Evolutionary conservation across 805 yeast species (phyloP), one percentile per base, ranked within the genome.

Genomic region (Metschnikowia picachoensis): DNA sequence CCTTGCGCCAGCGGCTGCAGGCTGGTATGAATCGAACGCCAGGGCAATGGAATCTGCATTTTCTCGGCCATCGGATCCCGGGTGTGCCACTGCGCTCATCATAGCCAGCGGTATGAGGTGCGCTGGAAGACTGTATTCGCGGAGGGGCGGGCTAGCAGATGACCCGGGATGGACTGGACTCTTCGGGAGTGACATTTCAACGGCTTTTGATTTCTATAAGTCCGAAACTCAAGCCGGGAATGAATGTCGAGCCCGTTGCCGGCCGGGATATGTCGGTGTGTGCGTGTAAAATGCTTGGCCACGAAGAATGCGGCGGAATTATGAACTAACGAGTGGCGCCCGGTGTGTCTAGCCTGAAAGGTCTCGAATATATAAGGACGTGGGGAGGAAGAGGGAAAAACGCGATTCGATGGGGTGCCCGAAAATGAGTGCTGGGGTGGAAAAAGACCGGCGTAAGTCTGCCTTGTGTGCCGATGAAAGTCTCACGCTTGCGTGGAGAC

Each of bases 31-130:
- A 11, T 9, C 32, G 8, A 30, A 30, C n/a, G n/a, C 32, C 32
- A 30, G 32, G n/a, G 32, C 32, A 12, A 4, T 13, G n/a, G 32
- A 2, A 13, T 13, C 5, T 11, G 32, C 5, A 4, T 4, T 16
- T 9, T 35, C 32, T 13, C 25, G 16, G 41, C n/a, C 27, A 27
- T 39, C 36, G 20, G 32, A 35, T 10, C 38, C 44, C 35, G 44
- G 39, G 16, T 30, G 44, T 16, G n/a, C 35, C 6, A 35, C 10
- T 8, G 43, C 48, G 28, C 34, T 59, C 48, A 36, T 59, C 53
- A 44, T 54, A 53, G 44, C 61, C 54, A 46, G 59, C 53, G 50
- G 57, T 56, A 50, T 62, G 58, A 44, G 68, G 55, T 44, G 70
- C 42, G 43, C 64, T 39, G 48, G 65, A 45, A 37, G 65, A 54